Evolutionary conservation across 2,329 filamentous ascomycete genomes (phyloP), one percentile per base, ranked within the genome.

Genomic region (Fusarium redolens): DNA sequence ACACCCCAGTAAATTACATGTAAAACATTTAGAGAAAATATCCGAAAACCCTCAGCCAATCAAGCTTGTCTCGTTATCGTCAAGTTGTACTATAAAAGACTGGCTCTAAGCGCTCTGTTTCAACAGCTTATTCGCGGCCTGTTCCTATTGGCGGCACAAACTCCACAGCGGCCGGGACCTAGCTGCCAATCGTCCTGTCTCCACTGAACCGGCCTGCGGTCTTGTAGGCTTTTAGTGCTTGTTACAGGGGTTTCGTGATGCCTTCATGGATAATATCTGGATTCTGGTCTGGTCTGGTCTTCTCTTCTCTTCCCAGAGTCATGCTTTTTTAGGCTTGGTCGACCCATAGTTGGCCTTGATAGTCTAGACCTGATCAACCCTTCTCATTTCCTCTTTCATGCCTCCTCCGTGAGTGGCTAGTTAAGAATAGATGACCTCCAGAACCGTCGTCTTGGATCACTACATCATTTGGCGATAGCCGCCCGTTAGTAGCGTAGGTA

Each of bases 61-160:
- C 61, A 67, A 57, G 35, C 38, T 60, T n/a, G 52, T 65, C 43
- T 70, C 54, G 47, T 55, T 57, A 14, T 65, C 22, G 48, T 37
- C 33, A 13, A 54, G 47, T 35, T 60, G 52, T 60, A 57, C 59
- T 14, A 30, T 37, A 37, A 70, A 62, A 54, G 45, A 57, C 58
- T 69, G 69, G 69, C 52, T 73, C 44, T 72, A 76, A 75, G 74
- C 74, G 74, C 74, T 75, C 65, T 62, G 70, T 78, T 74, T 78
- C 74, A 70, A 55, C 43, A 48, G 55, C 20, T 35, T 56, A 61
- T 59, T 54, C 62, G 76, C 76, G 67, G 65, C 64, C 73, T 54
- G 55, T 56, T 68, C 52, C 72, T 43, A 78, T 78, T 78, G 65
- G 67, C 18, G n/a, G 22, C 31, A 44, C 61, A 41, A 38, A 31